Evolutionary conservation across 2,329 filamentous ascomycete species (phyloP).

Genomic region (Claviceps sp.): DNA sequence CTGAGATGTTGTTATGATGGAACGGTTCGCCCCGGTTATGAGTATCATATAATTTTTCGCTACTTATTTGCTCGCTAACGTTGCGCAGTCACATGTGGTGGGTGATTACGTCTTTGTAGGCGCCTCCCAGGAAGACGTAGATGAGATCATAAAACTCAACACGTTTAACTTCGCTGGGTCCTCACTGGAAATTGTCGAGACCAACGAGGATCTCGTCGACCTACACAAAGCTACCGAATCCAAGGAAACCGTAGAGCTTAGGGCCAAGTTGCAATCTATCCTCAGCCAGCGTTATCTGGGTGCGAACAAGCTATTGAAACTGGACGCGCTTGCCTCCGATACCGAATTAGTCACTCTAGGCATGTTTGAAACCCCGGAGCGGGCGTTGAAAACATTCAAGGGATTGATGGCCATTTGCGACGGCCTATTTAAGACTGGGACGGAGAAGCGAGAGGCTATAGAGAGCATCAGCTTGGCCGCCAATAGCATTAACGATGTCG

Average conservation of each 20-base stretch:
- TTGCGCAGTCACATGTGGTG: constrained; percentile 53
- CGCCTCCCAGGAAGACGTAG: constrained; percentile 49
- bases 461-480: constrained; percentile 68
- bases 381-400: constrained; percentile 77
- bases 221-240: constrained; percentile 31
- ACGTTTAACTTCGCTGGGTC: constrained; percentile 55
- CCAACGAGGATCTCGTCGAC: constrained; percentile 25
- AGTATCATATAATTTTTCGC: background rate
- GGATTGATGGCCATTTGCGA: constrained; percentile 83
- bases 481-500: constrained; percentile 64
- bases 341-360: constrained; percentile 57
- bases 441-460: constrained; percentile 65
- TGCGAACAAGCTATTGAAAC: constrained; percentile 61
- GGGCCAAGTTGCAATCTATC: constrained; percentile 55
- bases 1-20: background rate
- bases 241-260: constrained; percentile 44
- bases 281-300: constrained; percentile 62
- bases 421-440: constrained; percentile 55
- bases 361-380: constrained; percentile 58
- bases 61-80: constrained; percentile 40
- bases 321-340: constrained; percentile 67
- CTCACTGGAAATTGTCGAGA: constrained; percentile 40
- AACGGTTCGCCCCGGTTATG: constrained; percentile 1
- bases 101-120: constrained; percentile 58
- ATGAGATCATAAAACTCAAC: constrained; percentile 54